Evolutionary conservation across 1,284 basidiomycete species (phyloP).

Genomic region (Fomes fomentarius): DNA sequence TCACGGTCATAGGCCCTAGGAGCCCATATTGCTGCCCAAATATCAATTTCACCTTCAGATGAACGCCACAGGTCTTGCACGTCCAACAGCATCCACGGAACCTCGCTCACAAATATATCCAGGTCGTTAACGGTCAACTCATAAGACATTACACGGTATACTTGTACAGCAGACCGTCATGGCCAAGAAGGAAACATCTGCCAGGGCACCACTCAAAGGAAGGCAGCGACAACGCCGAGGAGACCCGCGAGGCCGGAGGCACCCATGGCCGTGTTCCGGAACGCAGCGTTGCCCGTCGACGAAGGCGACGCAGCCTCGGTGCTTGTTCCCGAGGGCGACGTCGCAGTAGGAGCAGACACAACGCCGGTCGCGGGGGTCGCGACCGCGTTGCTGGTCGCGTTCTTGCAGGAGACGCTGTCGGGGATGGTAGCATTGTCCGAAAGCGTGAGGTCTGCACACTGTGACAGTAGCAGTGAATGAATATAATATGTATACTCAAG

Average conservation of each 20-base stretch:
- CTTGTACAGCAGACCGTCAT: too few relatives aligned
- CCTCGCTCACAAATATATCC: too few relatives aligned
- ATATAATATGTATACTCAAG: neutral
- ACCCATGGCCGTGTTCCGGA: constrained; percentile 20
- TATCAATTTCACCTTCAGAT: too few relatives aligned
- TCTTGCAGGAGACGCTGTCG: constrained; percentile 33
- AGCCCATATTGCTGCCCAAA: too few relatives aligned
- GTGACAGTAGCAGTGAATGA: too few relatives aligned
- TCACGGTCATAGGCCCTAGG: too few relatives aligned
- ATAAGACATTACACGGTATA: too few relatives aligned
- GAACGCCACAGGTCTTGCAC: too few relatives aligned
- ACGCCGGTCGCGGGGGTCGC: constrained; percentile 19
- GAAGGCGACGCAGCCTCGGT: constrained; percentile 16
- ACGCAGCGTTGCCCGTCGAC: constrained; percentile 22
- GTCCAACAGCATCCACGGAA: too few relatives aligned
- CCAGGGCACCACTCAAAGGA: constrained; percentile 16
- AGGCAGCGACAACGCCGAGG: constrained; percentile 21
- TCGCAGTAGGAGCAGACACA: constrained; percentile 14
- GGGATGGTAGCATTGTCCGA: constrained; percentile 45
- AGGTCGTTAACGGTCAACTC: too few relatives aligned
- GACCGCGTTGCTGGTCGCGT: constrained; percentile 29
- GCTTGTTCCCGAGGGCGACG: constrained; percentile 11
- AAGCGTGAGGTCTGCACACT: constrained; percentile 77
- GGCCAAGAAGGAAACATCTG: too few relatives aligned
- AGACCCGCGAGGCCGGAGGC: constrained; percentile 27